Percentiles rank a stretch among this genome's conserved stretches.
Conservation (phyloP, 2,329 filamentous ascomycete genomes). For the Zasmidium cellare region DNA sequence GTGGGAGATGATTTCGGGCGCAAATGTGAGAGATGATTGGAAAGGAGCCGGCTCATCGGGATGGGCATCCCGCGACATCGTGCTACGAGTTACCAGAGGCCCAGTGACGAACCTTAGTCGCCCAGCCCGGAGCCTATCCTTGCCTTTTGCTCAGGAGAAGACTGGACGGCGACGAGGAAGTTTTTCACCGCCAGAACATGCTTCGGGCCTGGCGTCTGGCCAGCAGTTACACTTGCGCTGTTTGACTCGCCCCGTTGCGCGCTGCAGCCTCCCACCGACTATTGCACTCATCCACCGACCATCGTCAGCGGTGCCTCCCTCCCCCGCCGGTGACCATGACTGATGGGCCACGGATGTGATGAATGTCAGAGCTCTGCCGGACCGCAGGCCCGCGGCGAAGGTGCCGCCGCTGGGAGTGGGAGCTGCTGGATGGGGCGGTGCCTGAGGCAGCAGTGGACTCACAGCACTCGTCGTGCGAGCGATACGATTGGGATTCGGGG, state of each 20-base stretch:
- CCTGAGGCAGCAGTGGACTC: neutral
- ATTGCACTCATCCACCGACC: neutral
- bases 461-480: neutral
- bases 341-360: neutral
- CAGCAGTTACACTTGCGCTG: conserved; percentile 4
- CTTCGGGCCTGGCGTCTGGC: neutral
- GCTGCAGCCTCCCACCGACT: conserved; percentile 9
- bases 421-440: neutral
- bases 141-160: conserved; percentile 3
- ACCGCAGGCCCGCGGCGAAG: neutral
- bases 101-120: conserved; percentile 3
- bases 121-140: conserved; percentile 5
- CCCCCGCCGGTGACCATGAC: no score
- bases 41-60: conserved; percentile 3
- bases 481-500: no score
- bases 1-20: neutral
- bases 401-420: neutral
- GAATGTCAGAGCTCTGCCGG: neutral
- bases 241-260: conserved; percentile 19
- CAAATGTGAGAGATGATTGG: conserved; percentile 4
- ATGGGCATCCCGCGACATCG: neutral
- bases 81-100: conserved; percentile 5
- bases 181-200: conserved; percentile 2
- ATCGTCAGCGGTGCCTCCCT: no score
- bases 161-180: neutral